Evolutionary conservation across 164 flowering plant genomes (phyloP), one percentile per base, ranked within the genome.

Genomic region (Vitis labrusca): DNA sequence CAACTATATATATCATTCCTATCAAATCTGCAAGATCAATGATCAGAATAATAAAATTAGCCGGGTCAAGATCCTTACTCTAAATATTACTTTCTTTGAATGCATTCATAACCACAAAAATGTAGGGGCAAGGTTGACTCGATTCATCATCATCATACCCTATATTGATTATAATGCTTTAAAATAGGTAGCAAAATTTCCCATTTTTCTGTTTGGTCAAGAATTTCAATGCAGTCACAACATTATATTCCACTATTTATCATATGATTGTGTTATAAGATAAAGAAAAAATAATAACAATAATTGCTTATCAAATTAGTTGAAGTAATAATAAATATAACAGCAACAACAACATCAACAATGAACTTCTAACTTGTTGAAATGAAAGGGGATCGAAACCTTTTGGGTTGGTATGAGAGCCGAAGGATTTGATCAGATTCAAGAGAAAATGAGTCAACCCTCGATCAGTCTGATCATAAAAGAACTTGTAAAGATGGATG

Each of bases 391-490:
- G 15, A 19, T 19, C 23, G 23, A 15, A 27, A 95, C 98, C 99
- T 93, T 82, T 85, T 93, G 56, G 94, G 80, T 71, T 96, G 99
- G 72, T 93, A 70, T 84, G 91, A 62, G 74, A 70, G 69, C 92
- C 80, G 73, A 91, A 93, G 50, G 86, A 73, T 83, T 82, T 89
- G 61, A 93, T 70, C 80, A 86, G 81, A 71, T 78, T 89, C 73
- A 93, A 53, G 12, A 96, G 89, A 75, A 90, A 93, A 48, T 84
- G 94, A 58, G 95, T 90, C 90, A 96, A 76, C 68, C 99, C 99
- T 82, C 88, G 85, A 62, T 96, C 98, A 74, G 97, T 96, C 77
- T 96, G 99, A 83, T 93, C 99, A 81, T 96, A 93, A 65, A 96
- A 91, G 66, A 96, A 76, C 83, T 93, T 91, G 82, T 93, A 93